Conservation (phyloP, 1,284 basidiomycete genomes). For the Phylloporus sp. region DNA sequence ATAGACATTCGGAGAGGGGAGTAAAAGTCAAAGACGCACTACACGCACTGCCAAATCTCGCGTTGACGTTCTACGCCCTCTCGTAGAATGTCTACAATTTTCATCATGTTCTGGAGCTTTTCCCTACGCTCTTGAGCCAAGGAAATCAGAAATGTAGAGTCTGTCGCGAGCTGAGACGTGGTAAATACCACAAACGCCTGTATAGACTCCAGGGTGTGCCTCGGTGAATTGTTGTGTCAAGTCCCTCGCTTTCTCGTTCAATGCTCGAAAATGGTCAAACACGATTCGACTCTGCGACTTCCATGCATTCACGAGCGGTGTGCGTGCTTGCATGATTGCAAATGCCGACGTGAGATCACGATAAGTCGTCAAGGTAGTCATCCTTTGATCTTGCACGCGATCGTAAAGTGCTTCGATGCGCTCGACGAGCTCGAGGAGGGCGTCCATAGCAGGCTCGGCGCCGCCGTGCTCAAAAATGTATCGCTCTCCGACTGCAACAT, state of each 20-base stretch:
- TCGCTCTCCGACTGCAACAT: conserved; percentile 11
- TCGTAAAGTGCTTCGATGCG: conserved; percentile 19
- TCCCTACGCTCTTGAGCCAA: conserved; percentile 14
- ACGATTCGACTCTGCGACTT: conserved; percentile 20
- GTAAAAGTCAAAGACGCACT: not conserved
- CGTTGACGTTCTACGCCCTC: conserved; percentile 6
- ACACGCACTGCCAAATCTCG: conserved; percentile 19
- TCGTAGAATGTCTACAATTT: conserved; percentile 5
- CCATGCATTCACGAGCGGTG: conserved; percentile 15
- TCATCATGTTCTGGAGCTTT: conserved; percentile 3
- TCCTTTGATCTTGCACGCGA: not conserved
- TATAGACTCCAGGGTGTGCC: conserved; percentile 1
- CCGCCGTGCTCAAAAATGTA: conserved; percentile 1
- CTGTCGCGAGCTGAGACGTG: conserved; percentile 9
- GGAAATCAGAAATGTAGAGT: conserved; percentile 18
- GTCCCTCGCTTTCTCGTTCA: conserved; percentile 17
- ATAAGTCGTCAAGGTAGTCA: not conserved
- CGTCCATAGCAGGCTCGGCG: conserved; percentile 20
- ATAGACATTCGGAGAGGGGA: not conserved
- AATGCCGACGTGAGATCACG: conserved; percentile 11
- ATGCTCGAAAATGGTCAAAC: conserved; percentile 10
- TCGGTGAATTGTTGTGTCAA: conserved; percentile 18
- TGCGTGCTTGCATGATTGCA: not conserved
- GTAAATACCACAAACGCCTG: too few relatives aligned
- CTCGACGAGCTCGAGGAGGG: conserved; percentile 11